A percentile compares a stretch with the other conserved stretches of the same genome.
Evolutionary conservation across 371 early-diverging fungal genomes (phyloP).

Genomic region (Blastocladiella emersonii): DNA sequence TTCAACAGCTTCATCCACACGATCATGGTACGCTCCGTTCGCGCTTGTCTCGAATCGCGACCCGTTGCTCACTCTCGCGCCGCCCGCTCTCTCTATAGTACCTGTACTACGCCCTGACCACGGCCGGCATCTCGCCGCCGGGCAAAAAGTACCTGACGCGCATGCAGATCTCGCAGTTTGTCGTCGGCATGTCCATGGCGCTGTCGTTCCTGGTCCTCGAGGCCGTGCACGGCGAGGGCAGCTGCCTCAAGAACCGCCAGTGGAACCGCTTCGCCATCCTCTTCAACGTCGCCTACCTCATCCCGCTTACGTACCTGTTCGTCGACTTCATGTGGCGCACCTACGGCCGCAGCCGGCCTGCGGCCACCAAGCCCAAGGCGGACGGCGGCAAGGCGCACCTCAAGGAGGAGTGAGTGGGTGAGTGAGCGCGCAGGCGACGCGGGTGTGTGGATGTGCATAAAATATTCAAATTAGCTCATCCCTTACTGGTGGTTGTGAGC

Average conservation of each 20-base stretch:
- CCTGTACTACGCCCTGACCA: conserved; percentile 65
- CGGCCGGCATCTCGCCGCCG: conserved; percentile 58
- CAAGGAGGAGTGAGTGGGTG: too few relatives aligned
- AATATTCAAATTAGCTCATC: too few relatives aligned
- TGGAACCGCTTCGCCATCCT: conserved; percentile 38
- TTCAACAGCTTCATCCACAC: conserved; percentile 83
- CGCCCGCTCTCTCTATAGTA: too few relatives aligned
- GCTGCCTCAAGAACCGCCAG: conserved; percentile 11
- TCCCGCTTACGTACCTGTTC: conserved; percentile 65
- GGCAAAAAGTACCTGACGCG: conserved; percentile 70
- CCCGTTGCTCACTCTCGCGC: too few relatives aligned
- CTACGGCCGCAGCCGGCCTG: conserved; percentile 17
- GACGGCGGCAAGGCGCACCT: too few relatives aligned
- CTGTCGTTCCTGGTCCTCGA: conserved; percentile 49
- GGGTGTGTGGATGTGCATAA: too few relatives aligned
- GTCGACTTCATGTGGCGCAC: conserved; percentile 57
- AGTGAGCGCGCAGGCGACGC: too few relatives aligned
- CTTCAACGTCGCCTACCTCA: conserved; percentile 57
- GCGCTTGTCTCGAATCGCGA: too few relatives aligned
- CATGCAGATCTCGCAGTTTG: conserved; percentile 78
- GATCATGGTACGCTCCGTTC: conserved; percentile 38
- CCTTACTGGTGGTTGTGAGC: too few relatives aligned
- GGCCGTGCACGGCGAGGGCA: conserved; percentile 44
- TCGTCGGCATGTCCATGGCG: conserved; percentile 58
- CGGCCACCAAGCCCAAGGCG: too few relatives aligned